These are phyloP conservation scores for Gastrolobium villosum DNA, from an alignment of 306 rosid genomes.

Conservation along the genomic window DNA sequence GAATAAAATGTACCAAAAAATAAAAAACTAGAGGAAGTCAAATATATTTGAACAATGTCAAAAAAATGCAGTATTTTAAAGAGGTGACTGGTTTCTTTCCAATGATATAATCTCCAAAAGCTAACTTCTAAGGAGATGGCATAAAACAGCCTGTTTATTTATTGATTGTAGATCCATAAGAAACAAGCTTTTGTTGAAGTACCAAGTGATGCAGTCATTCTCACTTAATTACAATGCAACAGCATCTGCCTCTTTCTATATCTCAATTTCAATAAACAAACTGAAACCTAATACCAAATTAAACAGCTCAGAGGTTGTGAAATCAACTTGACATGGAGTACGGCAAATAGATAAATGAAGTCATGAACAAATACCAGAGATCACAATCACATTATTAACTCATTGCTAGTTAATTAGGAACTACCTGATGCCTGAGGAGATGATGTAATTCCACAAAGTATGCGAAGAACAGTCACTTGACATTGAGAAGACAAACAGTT, in stretches of 20 bases:
- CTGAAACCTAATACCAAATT: slow-evolving; percentile 23
- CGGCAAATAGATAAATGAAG: background rate
- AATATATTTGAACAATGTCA: background rate
- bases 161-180: background rate
- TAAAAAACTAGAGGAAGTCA: background rate
- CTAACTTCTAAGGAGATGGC: background rate
- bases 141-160: slow-evolving; percentile 2
- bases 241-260: background rate
- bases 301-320: background rate
- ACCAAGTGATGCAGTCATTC: slow-evolving; percentile 1
- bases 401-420: slow-evolving; percentile 5
- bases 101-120: slow-evolving; percentile 3
- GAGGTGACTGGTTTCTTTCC: background rate
- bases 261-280: slow-evolving; percentile 21
- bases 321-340: slow-evolving; percentile 9
- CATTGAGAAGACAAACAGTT: slow-evolving; percentile 45
- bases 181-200: background rate
- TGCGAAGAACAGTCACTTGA: slow-evolving; percentile 61
- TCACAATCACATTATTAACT: slow-evolving; percentile 5
- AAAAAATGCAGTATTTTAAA: background rate
- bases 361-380: slow-evolving; percentile 4
- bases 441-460: slow-evolving; percentile 62
- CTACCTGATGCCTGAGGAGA: slow-evolving; percentile 76
- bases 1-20: background rate
- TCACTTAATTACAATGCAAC: background rate